Evolutionary conservation across 768 basidiomycete genomes (phyloP).

Genomic region (Stropharia rugosoannulata): DNA sequence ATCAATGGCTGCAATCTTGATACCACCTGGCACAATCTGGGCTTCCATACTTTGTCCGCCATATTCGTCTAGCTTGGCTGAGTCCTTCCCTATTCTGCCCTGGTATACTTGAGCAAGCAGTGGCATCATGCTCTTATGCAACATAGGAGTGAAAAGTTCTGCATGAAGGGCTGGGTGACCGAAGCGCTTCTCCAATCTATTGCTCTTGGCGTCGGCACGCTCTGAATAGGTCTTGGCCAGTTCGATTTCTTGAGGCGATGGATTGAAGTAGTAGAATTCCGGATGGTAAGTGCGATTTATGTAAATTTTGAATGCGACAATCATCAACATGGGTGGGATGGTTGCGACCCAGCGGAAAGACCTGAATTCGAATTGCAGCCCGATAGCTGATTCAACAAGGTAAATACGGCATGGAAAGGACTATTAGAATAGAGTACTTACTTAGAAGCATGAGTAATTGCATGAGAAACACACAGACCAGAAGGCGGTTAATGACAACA

Average conservation of each 20-base stretch:
- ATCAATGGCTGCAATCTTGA: constrained; percentile 80
- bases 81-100: constrained; percentile 64
- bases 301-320: constrained; percentile 84
- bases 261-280: constrained; percentile 81
- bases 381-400: constrained; percentile 59
- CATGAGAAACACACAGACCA: constrained; percentile 82
- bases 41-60: constrained; percentile 78
- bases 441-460: constrained; percentile 85
- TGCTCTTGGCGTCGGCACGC: constrained; percentile 66
- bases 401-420: constrained; percentile 2
- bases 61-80: constrained; percentile 72
- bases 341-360: constrained; percentile 79
- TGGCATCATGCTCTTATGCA: constrained; percentile 84
- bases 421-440: constrained; percentile 37
- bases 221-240: constrained; percentile 76
- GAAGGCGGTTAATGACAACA: constrained; percentile 84
- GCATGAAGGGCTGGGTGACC: constrained; percentile 90
- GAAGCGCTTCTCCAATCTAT: constrained; percentile 87
- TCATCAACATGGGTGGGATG: constrained; percentile 83
- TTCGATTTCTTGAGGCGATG: constrained; percentile 75
- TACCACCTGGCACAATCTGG: constrained; percentile 71
- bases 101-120: constrained; percentile 73
- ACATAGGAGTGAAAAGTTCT: constrained; percentile 86
- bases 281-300: constrained; percentile 65
- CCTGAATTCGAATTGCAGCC: constrained; percentile 72